Conservation (phyloP, 192 early-diverging fungal genomes). For the Cetraspora pellucida region DNA sequence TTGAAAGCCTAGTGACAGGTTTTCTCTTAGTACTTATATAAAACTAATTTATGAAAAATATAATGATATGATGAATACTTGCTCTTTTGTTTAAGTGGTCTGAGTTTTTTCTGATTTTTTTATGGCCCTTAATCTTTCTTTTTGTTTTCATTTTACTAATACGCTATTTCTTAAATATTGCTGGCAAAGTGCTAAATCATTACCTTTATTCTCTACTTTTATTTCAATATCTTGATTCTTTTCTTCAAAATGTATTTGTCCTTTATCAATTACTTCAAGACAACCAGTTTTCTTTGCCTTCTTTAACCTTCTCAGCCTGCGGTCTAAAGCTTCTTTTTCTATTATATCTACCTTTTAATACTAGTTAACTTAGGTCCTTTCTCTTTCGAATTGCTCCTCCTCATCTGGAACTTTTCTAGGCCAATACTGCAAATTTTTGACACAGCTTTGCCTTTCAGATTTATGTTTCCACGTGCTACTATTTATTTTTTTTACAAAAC, state of each 20-base stretch:
- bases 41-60: no score
- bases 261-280: slow-evolving; percentile 31
- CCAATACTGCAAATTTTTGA: slow-evolving; percentile 57
- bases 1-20: no score
- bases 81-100: not conserved
- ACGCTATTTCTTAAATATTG: slow-evolving; percentile 6
- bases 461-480: slow-evolving; percentile 19
- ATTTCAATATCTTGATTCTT: slow-evolving; percentile 56
- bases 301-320: slow-evolving; percentile 51
- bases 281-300: slow-evolving; percentile 34
- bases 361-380: slow-evolving; percentile 44
- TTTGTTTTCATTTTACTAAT: slow-evolving; percentile 36
- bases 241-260: slow-evolving; percentile 45
- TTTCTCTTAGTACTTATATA: no score
- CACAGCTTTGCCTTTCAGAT: slow-evolving; percentile 37
- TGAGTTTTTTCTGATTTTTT: slow-evolving; percentile 28
- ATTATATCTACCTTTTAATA: slow-evolving; percentile 50
- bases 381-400: slow-evolving; percentile 39
- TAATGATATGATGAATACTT: no score
- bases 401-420: slow-evolving; percentile 63
- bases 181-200: slow-evolving; percentile 39
- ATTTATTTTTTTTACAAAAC: not conserved
- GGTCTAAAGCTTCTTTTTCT: slow-evolving; percentile 46
- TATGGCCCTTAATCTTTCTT: slow-evolving; percentile 35
- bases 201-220: slow-evolving; percentile 44